Conservation (phyloP, 2,329 filamentous ascomycete species). For the Berkeleyomyces rouxiae region DNA sequence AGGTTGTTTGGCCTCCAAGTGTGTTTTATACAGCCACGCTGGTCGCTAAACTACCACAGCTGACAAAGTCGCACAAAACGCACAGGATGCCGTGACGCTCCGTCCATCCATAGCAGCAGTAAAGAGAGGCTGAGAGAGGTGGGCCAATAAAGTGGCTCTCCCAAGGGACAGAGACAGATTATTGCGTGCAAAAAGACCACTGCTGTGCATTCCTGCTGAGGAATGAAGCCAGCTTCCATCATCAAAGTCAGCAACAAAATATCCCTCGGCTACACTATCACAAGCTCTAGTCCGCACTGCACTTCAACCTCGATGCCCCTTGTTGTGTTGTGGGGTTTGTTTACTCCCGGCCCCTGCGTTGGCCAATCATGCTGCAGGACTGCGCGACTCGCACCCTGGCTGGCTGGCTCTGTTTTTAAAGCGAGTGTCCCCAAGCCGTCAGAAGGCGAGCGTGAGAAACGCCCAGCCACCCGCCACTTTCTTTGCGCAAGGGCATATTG, state of each 20-base stretch:
- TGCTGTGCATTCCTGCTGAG: neutral
- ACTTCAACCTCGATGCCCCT: neutral
- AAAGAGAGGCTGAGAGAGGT: neutral
- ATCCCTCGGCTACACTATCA: slow-evolving; percentile 1
- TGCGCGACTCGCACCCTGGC: slow-evolving; percentile 5
- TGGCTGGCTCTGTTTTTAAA: neutral
- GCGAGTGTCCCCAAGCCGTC: neutral
- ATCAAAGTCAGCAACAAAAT: neutral
- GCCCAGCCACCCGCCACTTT: slow-evolving; percentile 3
- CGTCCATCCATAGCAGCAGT: neutral
- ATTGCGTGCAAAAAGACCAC: neutral
- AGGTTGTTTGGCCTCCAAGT: too few species aligned
- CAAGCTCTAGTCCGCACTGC: neutral
- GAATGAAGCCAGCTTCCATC: neutral
- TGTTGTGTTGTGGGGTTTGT: slow-evolving; percentile 12
- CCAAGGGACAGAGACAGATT: neutral
- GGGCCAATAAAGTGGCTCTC: neutral
- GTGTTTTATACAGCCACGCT: neutral
- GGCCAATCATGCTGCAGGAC: slow-evolving; percentile 6
- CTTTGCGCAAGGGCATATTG: slow-evolving; percentile 1
- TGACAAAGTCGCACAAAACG: neutral
- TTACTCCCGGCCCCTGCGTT: slow-evolving; percentile 7
- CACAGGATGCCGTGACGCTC: neutral
- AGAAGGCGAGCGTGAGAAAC: neutral
- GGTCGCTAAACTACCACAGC: neutral